These are phyloP conservation scores for Nannochloropsis salina DNA, from an alignment of 108 stramenopile genomes.

Conservation along the genomic window DNA sequence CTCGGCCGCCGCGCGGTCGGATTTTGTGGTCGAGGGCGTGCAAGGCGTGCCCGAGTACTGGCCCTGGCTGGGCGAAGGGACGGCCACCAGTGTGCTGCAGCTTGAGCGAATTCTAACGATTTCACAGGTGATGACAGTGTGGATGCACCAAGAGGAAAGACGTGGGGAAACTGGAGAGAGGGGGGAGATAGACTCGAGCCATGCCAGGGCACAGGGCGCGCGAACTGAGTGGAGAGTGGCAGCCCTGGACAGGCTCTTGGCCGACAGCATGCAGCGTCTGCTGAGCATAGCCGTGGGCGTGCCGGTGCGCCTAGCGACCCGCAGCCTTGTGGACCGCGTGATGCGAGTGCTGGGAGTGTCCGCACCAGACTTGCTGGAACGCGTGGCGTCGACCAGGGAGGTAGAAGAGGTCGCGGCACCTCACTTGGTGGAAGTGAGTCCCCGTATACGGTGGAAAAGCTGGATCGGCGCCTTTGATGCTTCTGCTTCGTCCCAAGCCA, in stretches of 20 bases:
- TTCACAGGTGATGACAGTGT: background rate
- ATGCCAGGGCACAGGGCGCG: background rate
- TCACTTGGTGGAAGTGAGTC: background rate
- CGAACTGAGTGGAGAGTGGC: background rate
- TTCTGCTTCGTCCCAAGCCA: background rate
- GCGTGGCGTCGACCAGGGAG: background rate
- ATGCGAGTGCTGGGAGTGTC: background rate
- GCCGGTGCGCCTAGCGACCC: background rate
- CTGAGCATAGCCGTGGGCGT: background rate
- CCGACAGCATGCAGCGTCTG: background rate
- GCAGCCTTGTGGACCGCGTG: background rate
- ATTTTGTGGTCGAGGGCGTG: background rate
- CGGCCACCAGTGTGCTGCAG: background rate
- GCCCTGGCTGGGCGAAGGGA: background rate
- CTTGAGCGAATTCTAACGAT: background rate
- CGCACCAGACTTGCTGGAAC: background rate
- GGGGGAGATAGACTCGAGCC: background rate
- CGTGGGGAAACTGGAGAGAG: background rate
- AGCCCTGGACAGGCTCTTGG: background rate
- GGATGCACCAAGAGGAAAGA: background rate
- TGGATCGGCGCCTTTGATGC: background rate
- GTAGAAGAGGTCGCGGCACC: background rate
- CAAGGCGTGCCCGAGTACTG: background rate
- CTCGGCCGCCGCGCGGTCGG: background rate
- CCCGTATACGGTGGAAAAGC: background rate